These are phyloP conservation scores for Pleurotus tuber-regium DNA, from an alignment of 768 basidiomycete genomes.

Conservation along the genomic window DNA sequence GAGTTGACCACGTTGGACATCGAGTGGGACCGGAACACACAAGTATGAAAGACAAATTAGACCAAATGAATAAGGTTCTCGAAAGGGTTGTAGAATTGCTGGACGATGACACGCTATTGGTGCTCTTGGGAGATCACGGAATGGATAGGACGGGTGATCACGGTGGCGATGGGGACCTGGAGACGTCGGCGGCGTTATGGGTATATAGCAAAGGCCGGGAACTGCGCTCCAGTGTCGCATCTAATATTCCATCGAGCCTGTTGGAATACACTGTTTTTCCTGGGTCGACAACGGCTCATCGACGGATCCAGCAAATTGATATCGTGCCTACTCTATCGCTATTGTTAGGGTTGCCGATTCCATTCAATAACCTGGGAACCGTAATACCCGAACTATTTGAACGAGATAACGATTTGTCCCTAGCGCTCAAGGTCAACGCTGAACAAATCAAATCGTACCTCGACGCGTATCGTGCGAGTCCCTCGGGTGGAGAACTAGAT, in stretches of 20 bases:
- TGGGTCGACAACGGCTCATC: conserved; percentile 47
- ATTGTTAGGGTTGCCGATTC: conserved; percentile 89
- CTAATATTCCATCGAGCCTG: conserved; percentile 44
- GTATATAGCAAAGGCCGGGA: conserved; percentile 78
- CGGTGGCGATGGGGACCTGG: conserved; percentile 84
- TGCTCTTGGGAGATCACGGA: conserved; percentile 94
- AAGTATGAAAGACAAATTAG: conserved; percentile 80
- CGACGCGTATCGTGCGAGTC: conserved; percentile 66
- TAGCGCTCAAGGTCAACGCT: conserved; percentile 68
- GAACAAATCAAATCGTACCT: conserved; percentile 78
- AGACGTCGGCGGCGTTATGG: conserved; percentile 88
- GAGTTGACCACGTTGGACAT: conserved; percentile 96
- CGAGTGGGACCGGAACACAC: conserved; percentile 88
- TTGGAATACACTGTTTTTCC: conserved; percentile 61
- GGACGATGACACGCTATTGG: conserved; percentile 86
- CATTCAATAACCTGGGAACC: conserved; percentile 91
- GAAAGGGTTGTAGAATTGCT: conserved; percentile 65
- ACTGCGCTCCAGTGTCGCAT: conserved; percentile 33
- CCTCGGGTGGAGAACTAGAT: conserved; percentile 73
- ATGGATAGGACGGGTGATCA: conserved; percentile 97
- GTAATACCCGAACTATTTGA: conserved; percentile 92
- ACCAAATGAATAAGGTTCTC: conserved; percentile 85
- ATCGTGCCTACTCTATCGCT: conserved; percentile 86
- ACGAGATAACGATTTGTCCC: conserved; percentile 44
- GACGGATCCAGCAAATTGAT: conserved; percentile 90